phyloP scores from a whole-genome alignment of 1,284 basidiomycete species.

The Puccinia polysora region DNA sequence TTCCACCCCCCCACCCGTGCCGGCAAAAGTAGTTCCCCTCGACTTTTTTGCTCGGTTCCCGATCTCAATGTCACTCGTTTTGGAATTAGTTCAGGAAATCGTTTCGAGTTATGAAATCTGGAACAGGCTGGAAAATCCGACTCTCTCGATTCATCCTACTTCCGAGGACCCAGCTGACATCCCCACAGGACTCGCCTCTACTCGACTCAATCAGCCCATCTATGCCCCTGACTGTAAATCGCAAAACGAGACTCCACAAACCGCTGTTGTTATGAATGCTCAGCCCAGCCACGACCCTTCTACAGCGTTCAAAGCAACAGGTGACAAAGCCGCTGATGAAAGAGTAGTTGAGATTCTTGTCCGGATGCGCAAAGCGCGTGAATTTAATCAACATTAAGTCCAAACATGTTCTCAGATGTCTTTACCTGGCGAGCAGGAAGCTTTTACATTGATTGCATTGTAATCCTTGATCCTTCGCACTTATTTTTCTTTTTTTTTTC shows the following conservation, averaged over 20 bases:
- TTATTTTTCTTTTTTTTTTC: no score
- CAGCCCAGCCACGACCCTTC: not conserved
- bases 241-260: not conserved
- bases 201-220: not conserved
- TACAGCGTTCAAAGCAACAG: constrained; percentile 10
- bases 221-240: not conserved
- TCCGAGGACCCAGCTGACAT: constrained; percentile 2
- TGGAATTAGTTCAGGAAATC: constrained; percentile 86
- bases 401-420: no score
- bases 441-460: no score
- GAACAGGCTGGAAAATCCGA: constrained; percentile 68
- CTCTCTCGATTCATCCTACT: constrained; percentile 5
- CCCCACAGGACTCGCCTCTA: constrained; percentile 5
- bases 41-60: constrained; percentile 80
- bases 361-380: constrained; percentile 46
- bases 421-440: no score
- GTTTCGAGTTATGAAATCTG: constrained; percentile 80
- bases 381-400: no score
- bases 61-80: constrained; percentile 72
- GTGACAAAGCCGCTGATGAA: constrained; percentile 44
- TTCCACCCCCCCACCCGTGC: constrained; percentile 51
- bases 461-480: no score
- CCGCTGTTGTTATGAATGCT: not conserved
- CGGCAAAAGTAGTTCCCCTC: constrained; percentile 62
- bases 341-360: constrained; percentile 44